Evolutionary conservation across 345 rosid genomes (phyloP).

Genomic region (Citrus glauca): DNA sequence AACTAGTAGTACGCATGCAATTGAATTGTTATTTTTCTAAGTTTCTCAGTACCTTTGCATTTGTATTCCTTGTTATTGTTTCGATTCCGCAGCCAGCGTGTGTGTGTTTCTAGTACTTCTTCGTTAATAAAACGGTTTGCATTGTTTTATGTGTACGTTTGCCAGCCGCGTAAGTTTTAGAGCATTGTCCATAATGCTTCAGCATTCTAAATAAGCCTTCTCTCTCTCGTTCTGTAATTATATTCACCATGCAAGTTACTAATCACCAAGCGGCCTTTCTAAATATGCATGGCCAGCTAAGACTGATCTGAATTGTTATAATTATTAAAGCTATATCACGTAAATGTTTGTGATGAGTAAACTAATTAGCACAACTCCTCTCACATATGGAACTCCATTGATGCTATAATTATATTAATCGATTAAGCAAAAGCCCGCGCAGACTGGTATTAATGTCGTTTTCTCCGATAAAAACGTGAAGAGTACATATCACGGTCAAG

Average conservation of each 20-base stretch:
- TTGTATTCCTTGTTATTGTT: not conserved
- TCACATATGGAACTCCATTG: not conserved
- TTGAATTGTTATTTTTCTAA: not conserved
- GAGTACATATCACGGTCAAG: too few relatives aligned
- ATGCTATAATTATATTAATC: too few relatives aligned
- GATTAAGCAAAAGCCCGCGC: too few relatives aligned
- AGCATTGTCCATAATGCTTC: not conserved
- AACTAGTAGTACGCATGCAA: not conserved
- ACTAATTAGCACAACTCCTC: not conserved
- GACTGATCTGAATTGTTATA: slow-evolving; percentile 2
- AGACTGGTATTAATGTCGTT: too few relatives aligned
- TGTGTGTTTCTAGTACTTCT: not conserved
- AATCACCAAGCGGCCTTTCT: not conserved
- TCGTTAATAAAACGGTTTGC: not conserved
- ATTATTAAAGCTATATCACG: not conserved
- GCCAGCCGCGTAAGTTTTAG: not conserved
- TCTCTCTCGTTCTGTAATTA: not conserved
- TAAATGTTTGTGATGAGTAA: not conserved
- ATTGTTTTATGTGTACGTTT: not conserved
- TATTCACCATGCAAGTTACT: not conserved
- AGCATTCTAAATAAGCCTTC: not conserved
- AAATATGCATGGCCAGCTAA: not conserved
- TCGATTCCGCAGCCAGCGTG: not conserved
- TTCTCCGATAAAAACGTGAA: too few relatives aligned
- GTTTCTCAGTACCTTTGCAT: not conserved